A percentile compares a stretch with the other conserved stretches of the same genome.
These are phyloP conservation scores for Sporothrix sp. DNA, from an alignment of 2,329 filamentous ascomycete genomes.

Conservation along the genomic window DNA sequence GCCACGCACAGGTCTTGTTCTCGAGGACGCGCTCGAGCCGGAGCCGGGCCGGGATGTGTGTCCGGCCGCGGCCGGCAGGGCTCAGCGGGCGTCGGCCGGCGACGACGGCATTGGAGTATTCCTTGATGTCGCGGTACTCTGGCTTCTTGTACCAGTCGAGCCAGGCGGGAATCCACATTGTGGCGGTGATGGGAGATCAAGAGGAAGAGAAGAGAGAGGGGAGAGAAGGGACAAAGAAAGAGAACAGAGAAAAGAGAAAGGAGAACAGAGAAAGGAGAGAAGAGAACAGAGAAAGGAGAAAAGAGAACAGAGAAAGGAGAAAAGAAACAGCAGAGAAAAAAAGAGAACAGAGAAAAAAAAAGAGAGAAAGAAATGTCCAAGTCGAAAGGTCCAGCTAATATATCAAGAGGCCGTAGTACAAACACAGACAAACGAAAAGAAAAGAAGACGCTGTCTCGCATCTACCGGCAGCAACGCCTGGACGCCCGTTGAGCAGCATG, in stretches of 20 bases:
- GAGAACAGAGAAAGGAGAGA: neutral
- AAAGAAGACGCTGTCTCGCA: too few relatives aligned
- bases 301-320: neutral
- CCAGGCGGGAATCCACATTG: slow-evolving; percentile 27
- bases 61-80: slow-evolving; percentile 28
- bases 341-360: neutral
- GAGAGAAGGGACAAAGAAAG: neutral
- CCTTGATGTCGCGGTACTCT: slow-evolving; percentile 37
- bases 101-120: slow-evolving; percentile 31
- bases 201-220: neutral
- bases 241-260: neutral
- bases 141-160: slow-evolving; percentile 40
- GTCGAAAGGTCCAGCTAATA: too few relatives aligned
- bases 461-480: too few relatives aligned
- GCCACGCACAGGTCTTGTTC: slow-evolving; percentile 38
- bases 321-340: neutral
- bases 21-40: slow-evolving; percentile 36
- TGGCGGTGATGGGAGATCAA: neutral
- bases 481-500: too few relatives aligned
- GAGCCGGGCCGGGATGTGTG: slow-evolving; percentile 30
- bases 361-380: neutral
- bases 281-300: neutral
- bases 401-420: too few relatives aligned
- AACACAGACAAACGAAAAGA: neutral
- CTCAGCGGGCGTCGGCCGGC: slow-evolving; percentile 28